These are phyloP conservation scores for Stentor coeruleus DNA, from an alignment of 73 alveolate genomes.

Conservation along the genomic window DNA sequence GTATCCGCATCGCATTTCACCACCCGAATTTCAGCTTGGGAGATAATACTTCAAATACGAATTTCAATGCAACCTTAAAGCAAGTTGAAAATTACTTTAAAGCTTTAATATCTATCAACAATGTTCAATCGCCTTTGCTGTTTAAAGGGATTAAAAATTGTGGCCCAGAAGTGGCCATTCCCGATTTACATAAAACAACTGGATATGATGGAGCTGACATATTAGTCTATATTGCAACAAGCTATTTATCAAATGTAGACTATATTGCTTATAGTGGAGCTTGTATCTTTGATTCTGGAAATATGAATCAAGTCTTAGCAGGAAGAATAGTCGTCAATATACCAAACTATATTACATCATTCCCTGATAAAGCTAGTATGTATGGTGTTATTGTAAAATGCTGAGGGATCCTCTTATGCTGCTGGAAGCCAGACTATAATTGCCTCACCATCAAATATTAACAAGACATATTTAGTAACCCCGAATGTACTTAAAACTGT, in stretches of 20 bases:
- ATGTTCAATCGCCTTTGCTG: background rate
- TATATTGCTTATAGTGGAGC: background rate
- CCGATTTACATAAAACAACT: background rate
- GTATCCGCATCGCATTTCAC: too few species aligned
- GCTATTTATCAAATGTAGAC: background rate
- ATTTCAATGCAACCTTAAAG: too few species aligned
- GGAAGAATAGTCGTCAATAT: background rate
- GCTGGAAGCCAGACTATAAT: too few species aligned
- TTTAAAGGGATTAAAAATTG: background rate
- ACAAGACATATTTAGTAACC: background rate
- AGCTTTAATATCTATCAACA: too few species aligned
- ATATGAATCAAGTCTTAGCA: background rate
- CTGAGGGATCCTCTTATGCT: too few species aligned
- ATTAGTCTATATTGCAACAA: background rate
- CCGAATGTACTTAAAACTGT: background rate
- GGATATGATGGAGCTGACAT: background rate
- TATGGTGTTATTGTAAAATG: too few species aligned
- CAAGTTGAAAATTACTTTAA: background rate
- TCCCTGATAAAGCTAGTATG: background rate
- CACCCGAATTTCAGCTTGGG: too few species aligned
- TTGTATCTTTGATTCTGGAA: background rate
- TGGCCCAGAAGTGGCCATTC: background rate
- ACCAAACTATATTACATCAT: too few species aligned
- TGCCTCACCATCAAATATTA: too few species aligned
- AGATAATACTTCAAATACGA: too few species aligned